These are phyloP conservation scores for Dioscorea cayenensis DNA, from an alignment of 116 monocot genomes.

Conservation along the genomic window DNA sequence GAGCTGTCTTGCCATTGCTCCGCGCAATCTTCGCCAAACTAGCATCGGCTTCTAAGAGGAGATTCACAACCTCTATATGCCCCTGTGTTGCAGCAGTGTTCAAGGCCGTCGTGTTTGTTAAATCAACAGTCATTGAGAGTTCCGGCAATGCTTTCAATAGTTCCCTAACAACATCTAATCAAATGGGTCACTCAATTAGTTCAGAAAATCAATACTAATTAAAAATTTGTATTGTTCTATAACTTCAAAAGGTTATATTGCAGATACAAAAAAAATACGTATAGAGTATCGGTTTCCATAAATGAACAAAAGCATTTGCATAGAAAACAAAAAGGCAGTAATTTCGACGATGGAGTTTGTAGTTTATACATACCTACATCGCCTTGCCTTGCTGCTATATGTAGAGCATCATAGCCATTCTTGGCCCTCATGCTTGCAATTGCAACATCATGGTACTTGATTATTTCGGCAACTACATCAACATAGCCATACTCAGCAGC, in stretches of 20 bases:
- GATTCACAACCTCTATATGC: constrained; percentile 63
- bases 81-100: constrained; percentile 87
- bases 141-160: constrained; percentile 62
- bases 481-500: constrained; percentile 87
- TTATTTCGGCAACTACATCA: constrained; percentile 72
- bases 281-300: no score
- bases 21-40: constrained; percentile 64
- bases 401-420: constrained; percentile 86
- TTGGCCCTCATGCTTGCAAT: constrained; percentile 65
- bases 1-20: constrained; percentile 86
- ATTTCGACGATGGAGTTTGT: background rate
- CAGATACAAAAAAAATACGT: no score
- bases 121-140: constrained; percentile 77
- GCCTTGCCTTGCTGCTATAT: constrained; percentile 79
- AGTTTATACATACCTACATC: constrained; percentile 80
- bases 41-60: constrained; percentile 64
- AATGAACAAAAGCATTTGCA: background rate
- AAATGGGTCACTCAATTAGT: constrained; percentile 1
- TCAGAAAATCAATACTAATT: background rate
- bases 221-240: background rate
- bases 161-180: constrained; percentile 61
- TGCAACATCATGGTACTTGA: constrained; percentile 48
- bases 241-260: no score
- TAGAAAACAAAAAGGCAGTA: background rate
- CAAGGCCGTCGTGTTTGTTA: constrained; percentile 80